Base-by-base conservation (phyloP, 2,329 filamentous ascomycete genomes). In the Pezicula radicicola region DNA sequence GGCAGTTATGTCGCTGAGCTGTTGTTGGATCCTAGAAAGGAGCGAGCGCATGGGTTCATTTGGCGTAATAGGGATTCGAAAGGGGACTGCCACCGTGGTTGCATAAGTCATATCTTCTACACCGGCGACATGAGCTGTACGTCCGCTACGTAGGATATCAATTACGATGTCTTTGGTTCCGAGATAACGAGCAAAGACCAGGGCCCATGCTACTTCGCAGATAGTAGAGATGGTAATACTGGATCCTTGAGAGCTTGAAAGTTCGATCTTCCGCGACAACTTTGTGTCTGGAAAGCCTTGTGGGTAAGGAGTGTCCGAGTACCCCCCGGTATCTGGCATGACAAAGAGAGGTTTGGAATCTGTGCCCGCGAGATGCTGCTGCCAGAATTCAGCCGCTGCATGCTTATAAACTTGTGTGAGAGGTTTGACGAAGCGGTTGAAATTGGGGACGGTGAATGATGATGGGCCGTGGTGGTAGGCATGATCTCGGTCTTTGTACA, bases 81-180 rank as follows among this genome's bases (percentile, higher is more conserved):
- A 59, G 4, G 72, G 72, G 13, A 74, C 63, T 1, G 72, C 73
- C 4, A 69, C 68, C 42, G 72, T 71, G 59, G 71, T 71, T 8
- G 72, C 72, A 2, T 71, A 72, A 49, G 68, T 66, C 40, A 75
- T 72, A 21, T 68, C 57, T 53, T 72, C 70, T 25, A 73, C 68
- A 6, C 66, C 69, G 6, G 62, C 55, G 6, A 74, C 49, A 3
- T 68, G 58, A 21, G 68, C 64, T 2, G 68, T 70, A 39, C 71
- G 68, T 10, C 72, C 72, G 3, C 70, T 69, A 12, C 72, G 60
- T 1, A 70, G 72, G 55, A 70, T 68, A 6, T 71, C 72, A 50
- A 74, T 72, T 15, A 72, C 58, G 27, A 73, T 64, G 48, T 74
- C 70, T 8, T 64, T 49, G 19, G 66, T 61, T 5, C 64, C 65